Conservation (phyloP, 2,329 filamentous ascomycete species). For the Nannizzia gypsea region DNA sequence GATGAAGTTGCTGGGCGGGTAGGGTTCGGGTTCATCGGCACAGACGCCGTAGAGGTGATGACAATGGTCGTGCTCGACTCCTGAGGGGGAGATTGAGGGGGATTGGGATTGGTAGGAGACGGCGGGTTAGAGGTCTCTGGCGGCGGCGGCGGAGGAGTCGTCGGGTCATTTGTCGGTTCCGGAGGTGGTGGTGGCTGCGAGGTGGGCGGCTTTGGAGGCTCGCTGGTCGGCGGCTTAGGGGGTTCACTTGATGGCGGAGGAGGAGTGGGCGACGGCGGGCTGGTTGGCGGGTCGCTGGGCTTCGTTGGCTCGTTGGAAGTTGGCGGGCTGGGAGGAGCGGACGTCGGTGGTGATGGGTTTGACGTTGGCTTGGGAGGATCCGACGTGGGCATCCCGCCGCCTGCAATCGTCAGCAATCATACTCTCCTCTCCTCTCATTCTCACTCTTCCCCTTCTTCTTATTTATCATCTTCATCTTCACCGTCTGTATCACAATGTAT, state of each 20-base stretch:
- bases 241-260: slow-evolving; percentile 7
- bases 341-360: background rate
- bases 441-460: background rate
- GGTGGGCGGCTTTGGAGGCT: background rate
- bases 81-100: background rate
- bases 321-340: background rate
- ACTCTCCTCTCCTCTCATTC: no score
- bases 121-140: slow-evolving; percentile 5
- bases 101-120: slow-evolving; percentile 5
- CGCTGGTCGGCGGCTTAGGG: slow-evolving; percentile 1
- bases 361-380: background rate
- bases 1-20: slow-evolving; percentile 11
- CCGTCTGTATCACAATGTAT: background rate
- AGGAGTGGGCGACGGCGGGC: slow-evolving; percentile 2
- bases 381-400: background rate
- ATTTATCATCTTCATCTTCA: background rate
- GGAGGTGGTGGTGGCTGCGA: background rate
- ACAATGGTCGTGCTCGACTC: slow-evolving; percentile 16
- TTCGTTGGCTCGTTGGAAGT: background rate
- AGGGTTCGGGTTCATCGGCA: background rate
- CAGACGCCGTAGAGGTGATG: slow-evolving; percentile 17
- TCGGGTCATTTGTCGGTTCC: background rate
- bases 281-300: background rate
- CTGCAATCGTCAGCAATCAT: background rate
- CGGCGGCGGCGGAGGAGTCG: slow-evolving; percentile 7